A percentile compares a stretch with the other conserved stretches of the same genome.
Evolutionary conservation across 2,329 filamentous ascomycete genomes (phyloP).

Genomic region (Stachybotrys chlorohalonatus): DNA sequence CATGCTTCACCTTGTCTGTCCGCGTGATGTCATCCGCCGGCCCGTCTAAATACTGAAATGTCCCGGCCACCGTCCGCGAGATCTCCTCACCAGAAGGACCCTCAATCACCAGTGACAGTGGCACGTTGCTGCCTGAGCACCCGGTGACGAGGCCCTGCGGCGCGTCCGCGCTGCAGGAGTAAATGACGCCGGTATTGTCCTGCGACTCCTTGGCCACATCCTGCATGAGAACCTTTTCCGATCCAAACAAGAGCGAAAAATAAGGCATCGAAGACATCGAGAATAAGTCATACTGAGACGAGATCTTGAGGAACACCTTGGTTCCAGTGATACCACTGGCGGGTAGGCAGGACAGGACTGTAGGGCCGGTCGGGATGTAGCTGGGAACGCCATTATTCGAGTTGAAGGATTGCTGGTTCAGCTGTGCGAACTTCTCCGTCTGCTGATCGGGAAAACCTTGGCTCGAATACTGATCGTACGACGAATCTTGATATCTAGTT

Average conservation of each 20-base stretch:
- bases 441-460: conserved; percentile 37
- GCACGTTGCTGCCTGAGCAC: conserved; percentile 40
- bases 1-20: conserved; percentile 27
- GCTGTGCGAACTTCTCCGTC: conserved; percentile 40
- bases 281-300: conserved; percentile 64
- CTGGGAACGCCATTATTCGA: conserved; percentile 56
- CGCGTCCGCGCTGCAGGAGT: conserved; percentile 62
- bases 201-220: conserved; percentile 53
- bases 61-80: conserved; percentile 36
- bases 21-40: conserved; percentile 34
- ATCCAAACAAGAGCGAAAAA: conserved; percentile 68
- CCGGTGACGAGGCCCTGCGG: conserved; percentile 50
- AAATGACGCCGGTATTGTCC: conserved; percentile 55
- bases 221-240: conserved; percentile 53
- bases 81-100: conserved; percentile 42
- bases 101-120: conserved; percentile 45
- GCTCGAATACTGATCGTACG: conserved; percentile 42
- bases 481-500: conserved; percentile 50
- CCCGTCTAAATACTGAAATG: conserved; percentile 43
- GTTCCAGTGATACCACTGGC: conserved; percentile 59
- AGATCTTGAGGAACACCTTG: conserved; percentile 64
- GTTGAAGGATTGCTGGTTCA: conserved; percentile 47
- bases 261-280: conserved; percentile 43
- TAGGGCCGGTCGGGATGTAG: conserved; percentile 53
- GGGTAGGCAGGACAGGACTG: conserved; percentile 63